Evolutionary conservation across 805 yeast genomes (phyloP).

Genomic region (Nakazawaea ambrosiae): DNA sequence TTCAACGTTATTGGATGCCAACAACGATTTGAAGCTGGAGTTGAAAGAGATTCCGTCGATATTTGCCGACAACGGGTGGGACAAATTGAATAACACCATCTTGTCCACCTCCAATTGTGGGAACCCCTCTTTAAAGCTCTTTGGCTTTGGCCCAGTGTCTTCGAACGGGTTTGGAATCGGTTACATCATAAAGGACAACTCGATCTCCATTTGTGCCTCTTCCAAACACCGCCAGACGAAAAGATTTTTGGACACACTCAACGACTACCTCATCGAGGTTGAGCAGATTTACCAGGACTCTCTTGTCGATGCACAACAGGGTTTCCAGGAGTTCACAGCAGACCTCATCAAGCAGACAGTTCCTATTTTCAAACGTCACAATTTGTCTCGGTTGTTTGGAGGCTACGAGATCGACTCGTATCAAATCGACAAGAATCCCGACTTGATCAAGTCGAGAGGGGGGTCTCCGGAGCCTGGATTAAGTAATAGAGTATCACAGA

Average conservation of each 20-base stretch:
- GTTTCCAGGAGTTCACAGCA: slow-evolving; percentile 3
- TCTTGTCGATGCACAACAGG: slow-evolving; percentile 8
- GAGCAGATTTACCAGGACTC: slow-evolving; percentile 39
- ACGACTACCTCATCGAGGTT: slow-evolving; percentile 53
- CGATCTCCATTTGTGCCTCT: slow-evolving; percentile 73
- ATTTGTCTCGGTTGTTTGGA: slow-evolving; percentile 43
- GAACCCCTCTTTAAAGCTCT: slow-evolving; percentile 76
- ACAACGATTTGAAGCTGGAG: slow-evolving; percentile 15
- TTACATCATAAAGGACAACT: slow-evolving; percentile 75
- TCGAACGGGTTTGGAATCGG: slow-evolving; percentile 94
- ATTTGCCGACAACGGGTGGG: slow-evolving; percentile 87
- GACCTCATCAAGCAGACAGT: slow-evolving; percentile 19
- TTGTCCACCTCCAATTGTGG: slow-evolving; percentile 88
- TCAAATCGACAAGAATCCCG: slow-evolving; percentile 63
- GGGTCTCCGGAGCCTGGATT: slow-evolving; percentile 50
- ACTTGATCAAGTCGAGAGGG: slow-evolving; percentile 48
- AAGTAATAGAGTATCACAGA: slow-evolving; percentile 32
- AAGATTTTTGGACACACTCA: slow-evolving; percentile 65
- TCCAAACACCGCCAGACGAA: slow-evolving; percentile 86
- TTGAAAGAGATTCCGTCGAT: slow-evolving; percentile 54
- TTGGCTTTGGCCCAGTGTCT: slow-evolving; percentile 89
- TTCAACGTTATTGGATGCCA: slow-evolving; percentile 21
- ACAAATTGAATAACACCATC: slow-evolving; percentile 69
- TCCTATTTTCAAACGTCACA: slow-evolving; percentile 17
- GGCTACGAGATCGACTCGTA: slow-evolving; percentile 73